Evolutionary conservation across 495 filamentous ascomycete genomes (phyloP).

Genomic region (Bacidia gigantensis): DNA sequence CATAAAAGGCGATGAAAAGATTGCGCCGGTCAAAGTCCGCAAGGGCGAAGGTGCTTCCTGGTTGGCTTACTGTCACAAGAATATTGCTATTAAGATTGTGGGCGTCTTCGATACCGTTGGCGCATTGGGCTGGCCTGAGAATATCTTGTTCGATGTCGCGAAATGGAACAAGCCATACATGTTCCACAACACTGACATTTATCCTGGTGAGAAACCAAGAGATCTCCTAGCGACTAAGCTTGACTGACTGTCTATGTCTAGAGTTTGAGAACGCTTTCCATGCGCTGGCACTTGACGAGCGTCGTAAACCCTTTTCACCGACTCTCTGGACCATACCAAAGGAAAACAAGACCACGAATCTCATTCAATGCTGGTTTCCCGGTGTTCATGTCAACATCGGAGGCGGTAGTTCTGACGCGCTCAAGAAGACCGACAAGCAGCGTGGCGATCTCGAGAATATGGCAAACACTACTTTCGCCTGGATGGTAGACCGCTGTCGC

Average conservation of each 20-base stretch:
- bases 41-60: background rate
- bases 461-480: constrained; percentile 28
- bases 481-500: constrained; percentile 30
- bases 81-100: constrained; percentile 30
- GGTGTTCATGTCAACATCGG: constrained; percentile 38
- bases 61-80: constrained; percentile 1
- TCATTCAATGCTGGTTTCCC: constrained; percentile 40
- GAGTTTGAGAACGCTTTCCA: constrained; percentile 46
- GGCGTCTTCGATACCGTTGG: constrained; percentile 49
- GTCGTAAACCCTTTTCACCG: constrained; percentile 36
- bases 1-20: background rate
- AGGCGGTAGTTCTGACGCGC: constrained; percentile 27
- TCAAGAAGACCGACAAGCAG: constrained; percentile 8
- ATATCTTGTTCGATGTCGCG: constrained; percentile 6
- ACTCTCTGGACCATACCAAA: constrained; percentile 37
- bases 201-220: background rate
- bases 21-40: background rate
- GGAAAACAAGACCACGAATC: constrained; percentile 18
- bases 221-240: too few relatives aligned
- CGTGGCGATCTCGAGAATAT: constrained; percentile 14
- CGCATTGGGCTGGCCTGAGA: background rate
- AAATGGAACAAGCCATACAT: constrained; percentile 5
- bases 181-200: constrained; percentile 4
- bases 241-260: constrained; percentile 10
- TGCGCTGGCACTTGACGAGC: constrained; percentile 43